Evolutionary conservation across 2,329 filamentous ascomycete species (phyloP), one percentile per base, ranked within the genome.

Genomic region (Gnomoniopsis sp.): DNA sequence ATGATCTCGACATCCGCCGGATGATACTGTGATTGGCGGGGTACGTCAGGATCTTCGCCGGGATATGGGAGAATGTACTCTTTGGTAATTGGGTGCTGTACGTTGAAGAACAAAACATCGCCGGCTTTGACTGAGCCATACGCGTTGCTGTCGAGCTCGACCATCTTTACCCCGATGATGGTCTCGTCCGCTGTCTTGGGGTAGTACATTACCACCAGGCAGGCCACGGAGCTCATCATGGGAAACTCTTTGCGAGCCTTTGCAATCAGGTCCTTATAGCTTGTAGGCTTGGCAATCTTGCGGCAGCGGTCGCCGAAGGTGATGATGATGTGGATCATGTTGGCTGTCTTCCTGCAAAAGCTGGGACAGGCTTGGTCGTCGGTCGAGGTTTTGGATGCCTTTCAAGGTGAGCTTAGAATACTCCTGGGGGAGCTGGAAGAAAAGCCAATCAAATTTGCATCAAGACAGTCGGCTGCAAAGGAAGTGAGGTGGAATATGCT

Each of bases 61-160:
- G 58, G 58, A 15, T 58, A 19, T 1, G 58, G 55, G 7, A 60
- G 22, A 15, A 58, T 58, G 41, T 60, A 60, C n/a, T 58, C 41
- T 41, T 58, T 60, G 47, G 55, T 55, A 14, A 60, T 53, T 38
- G 58, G 55, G 3, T 58, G 50, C 49, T 33, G 46, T 60, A 60
- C 58, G 34, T 58, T 60, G 33, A 60, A 23, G 10, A 33, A 48
- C 3, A 60, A 21, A 21, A 50, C 38, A 2, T 38, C 58, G 2
- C 47, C 38, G 10, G 48, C n/a, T 10, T 51, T 44, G 4, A 60
- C n/a, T 1, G 11, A 48, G 38, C 21, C 11, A 14, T 58, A 60
- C 1, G 58, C 55, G 23, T 26, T 58, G 7, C 17, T 15, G 17
- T 46, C 58, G 0, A 60, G 30, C 47, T 60, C 38, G 15, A 60